These are phyloP conservation scores for Castanopsis chinensis DNA, from an alignment of 306 rosid genomes.

Conservation along the genomic window DNA sequence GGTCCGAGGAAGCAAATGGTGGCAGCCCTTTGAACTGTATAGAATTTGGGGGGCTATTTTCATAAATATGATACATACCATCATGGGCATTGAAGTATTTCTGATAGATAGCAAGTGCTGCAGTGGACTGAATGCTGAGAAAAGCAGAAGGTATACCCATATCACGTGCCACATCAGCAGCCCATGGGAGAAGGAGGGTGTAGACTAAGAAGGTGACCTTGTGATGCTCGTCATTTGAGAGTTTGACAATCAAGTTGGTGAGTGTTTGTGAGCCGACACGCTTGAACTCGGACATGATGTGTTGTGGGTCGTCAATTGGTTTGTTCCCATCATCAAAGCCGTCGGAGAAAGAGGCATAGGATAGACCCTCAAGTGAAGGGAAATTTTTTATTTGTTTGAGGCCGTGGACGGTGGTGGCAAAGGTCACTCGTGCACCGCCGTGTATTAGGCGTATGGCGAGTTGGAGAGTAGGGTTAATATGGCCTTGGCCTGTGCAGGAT, in stretches of 20 bases:
- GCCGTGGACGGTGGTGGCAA: too few relatives aligned
- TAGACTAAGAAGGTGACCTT: conserved; percentile 8
- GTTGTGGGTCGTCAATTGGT: too few relatives aligned
- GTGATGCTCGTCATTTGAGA: not conserved
- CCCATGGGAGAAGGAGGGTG: not conserved
- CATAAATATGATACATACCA: not conserved
- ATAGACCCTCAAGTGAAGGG: too few relatives aligned
- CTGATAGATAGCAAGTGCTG: not conserved
- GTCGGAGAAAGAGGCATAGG: too few relatives aligned
- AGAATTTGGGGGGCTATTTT: not conserved
- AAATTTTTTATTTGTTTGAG: too few relatives aligned
- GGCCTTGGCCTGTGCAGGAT: too few relatives aligned
- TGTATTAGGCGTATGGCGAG: too few relatives aligned
- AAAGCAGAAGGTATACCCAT: conserved; percentile 2
- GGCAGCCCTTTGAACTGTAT: not conserved
- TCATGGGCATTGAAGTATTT: not conserved
- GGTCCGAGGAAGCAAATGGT: not conserved
- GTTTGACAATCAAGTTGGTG: not conserved
- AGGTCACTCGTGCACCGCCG: too few relatives aligned
- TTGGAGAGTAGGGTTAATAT: too few relatives aligned
- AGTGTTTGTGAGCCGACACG: too few relatives aligned
- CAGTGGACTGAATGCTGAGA: not conserved
- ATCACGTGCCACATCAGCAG: conserved; percentile 6
- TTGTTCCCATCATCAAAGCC: too few relatives aligned
- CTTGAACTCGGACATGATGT: too few relatives aligned